Percentiles rank a stretch among this genome's conserved stretches.
Evolutionary conservation across 164 flowering plant species (phyloP).

Genomic region (Kingdonia uniflora): DNA sequence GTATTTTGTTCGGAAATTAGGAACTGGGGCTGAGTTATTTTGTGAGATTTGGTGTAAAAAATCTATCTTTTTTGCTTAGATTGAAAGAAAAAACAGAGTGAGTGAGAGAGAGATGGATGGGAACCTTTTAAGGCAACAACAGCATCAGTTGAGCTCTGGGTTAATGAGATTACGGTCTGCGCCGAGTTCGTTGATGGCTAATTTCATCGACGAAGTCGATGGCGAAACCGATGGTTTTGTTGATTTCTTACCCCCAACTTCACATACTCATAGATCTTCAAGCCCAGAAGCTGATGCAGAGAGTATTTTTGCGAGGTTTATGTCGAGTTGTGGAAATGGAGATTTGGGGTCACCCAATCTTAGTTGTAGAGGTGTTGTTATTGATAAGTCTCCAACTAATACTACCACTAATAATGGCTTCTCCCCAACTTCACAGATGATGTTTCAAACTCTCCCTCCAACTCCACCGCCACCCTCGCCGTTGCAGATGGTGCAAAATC

Average conservation of each 20-base stretch:
- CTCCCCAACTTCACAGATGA: conserved; percentile 9
- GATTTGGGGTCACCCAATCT: conserved; percentile 12
- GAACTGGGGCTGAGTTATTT: no score
- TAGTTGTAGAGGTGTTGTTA: conserved; percentile 6
- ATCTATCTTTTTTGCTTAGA: no score
- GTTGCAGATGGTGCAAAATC: not conserved
- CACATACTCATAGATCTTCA: conserved; percentile 18
- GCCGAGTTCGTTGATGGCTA: conserved; percentile 35
- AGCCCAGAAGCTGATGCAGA: conserved; percentile 24
- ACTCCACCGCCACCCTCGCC: not conserved
- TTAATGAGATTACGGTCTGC: conserved; percentile 40
- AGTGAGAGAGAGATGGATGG: conserved; percentile 11
- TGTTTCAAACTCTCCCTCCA: conserved; percentile 10
- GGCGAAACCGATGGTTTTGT: conserved; percentile 7
- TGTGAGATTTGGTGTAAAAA: no score
- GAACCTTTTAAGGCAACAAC: conserved; percentile 12
- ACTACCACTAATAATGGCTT: conserved; percentile 11
- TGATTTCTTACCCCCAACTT: conserved; percentile 17
- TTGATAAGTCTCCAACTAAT: conserved; percentile 1
- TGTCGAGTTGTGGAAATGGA: conserved; percentile 11
- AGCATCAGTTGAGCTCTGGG: conserved; percentile 19
- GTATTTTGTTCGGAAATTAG: no score
- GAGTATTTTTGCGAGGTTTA: conserved; percentile 22
- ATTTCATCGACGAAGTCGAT: conserved; percentile 11
- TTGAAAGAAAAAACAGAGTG: not conserved